Percentiles rank a stretch among this genome's conserved stretches.
These are phyloP conservation scores for Pinus albicaulis DNA, from an alignment of 75 land plant genomes.

Conservation along the genomic window DNA sequence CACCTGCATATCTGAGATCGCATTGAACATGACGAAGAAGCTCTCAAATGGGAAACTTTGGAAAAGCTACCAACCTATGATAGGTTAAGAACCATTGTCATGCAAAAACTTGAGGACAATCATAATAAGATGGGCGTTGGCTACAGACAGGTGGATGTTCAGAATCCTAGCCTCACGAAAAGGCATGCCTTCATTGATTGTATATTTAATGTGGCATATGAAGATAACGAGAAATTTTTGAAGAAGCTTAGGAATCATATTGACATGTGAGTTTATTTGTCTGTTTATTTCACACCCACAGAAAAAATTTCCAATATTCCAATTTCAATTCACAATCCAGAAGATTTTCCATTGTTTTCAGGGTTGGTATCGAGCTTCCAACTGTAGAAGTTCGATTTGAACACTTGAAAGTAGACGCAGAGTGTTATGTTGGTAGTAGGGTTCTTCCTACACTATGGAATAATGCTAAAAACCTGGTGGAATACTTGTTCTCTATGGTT, in stretches of 20 bases:
- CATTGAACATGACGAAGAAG: constrained; percentile 75
- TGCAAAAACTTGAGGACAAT: not conserved
- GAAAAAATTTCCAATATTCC: no score
- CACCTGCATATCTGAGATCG: no score
- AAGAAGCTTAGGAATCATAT: constrained; percentile 55
- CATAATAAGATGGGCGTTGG: constrained; percentile 3
- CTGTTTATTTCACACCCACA: not conserved
- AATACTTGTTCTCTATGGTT: constrained; percentile 38
- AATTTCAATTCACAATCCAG: no score
- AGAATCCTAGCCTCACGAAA: constrained; percentile 45
- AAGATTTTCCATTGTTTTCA: constrained; percentile 11
- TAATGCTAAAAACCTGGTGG: constrained; percentile 44
- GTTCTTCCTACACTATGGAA: constrained; percentile 81
- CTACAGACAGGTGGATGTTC: constrained; percentile 64
- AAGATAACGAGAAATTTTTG: constrained; percentile 81
- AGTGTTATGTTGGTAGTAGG: constrained; percentile 65
- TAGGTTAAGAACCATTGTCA: constrained; percentile 51
- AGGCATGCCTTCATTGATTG: constrained; percentile 65
- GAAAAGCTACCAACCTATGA: constrained; percentile 79
- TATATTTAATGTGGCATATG: constrained; percentile 74
- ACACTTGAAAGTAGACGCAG: constrained; percentile 63
- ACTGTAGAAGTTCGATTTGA: constrained; percentile 81
- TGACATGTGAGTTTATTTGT: constrained; percentile 46
- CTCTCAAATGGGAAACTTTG: constrained; percentile 73
- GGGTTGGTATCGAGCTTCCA: constrained; percentile 83